Evolutionary conservation across 495 filamentous ascomycete species (phyloP).

Genomic region (Hypomontagnella submonticulosa): DNA sequence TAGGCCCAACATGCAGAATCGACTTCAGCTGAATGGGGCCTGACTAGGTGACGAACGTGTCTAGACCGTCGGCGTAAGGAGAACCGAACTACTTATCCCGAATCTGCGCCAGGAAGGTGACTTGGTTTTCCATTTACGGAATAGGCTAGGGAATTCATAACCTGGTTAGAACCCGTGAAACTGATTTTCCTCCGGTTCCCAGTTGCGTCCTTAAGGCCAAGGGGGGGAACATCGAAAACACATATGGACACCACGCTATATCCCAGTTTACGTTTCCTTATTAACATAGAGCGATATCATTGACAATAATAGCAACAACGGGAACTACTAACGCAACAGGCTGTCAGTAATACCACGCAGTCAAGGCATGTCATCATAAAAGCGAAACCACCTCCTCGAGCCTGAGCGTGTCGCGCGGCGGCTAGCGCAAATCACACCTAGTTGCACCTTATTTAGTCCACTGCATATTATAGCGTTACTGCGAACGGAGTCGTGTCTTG

Average conservation of each 20-base stretch:
- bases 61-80: slow-evolving; percentile 22
- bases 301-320: slow-evolving; percentile 5
- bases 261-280: slow-evolving; percentile 8
- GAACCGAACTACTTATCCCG: slow-evolving; percentile 21
- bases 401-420: slow-evolving; percentile 22
- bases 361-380: slow-evolving; percentile 22
- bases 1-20: slow-evolving; percentile 20
- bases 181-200: slow-evolving; percentile 17
- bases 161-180: slow-evolving; percentile 14
- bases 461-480: slow-evolving; percentile 20
- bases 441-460: slow-evolving; percentile 24
- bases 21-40: slow-evolving; percentile 13
- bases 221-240: not conserved
- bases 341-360: slow-evolving; percentile 7
- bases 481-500: slow-evolving; percentile 22
- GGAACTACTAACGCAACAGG: slow-evolving; percentile 1
- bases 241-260: slow-evolving; percentile 7
- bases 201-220: slow-evolving; percentile 10
- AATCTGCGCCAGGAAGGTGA: slow-evolving; percentile 16
- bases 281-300: slow-evolving; percentile 1
- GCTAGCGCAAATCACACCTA: slow-evolving; percentile 32
- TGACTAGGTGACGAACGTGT: slow-evolving; percentile 19
- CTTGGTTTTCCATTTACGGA: slow-evolving; percentile 2
- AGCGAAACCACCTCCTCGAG: slow-evolving; percentile 3
- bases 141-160: not conserved